Evolutionary conservation across 2,329 filamentous ascomycete species (phyloP), one percentile per base, ranked within the genome.

Genomic region (Phaeosphaeriaceae sp.): DNA sequence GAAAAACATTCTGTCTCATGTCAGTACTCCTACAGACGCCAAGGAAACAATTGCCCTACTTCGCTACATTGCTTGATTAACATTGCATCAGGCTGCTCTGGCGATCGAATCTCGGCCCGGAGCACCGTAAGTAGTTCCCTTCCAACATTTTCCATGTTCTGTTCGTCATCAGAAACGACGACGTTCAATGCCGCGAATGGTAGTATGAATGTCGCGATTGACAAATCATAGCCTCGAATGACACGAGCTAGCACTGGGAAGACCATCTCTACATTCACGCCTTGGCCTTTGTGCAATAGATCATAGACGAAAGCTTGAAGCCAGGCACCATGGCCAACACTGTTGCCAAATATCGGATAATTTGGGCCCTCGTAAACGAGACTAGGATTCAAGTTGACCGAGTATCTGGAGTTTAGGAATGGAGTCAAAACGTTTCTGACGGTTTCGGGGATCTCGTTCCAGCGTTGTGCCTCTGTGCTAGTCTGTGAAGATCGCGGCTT

Each of bases 111-210:
- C 32, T 81, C 80, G 56, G 90, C 81, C 42, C 85, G 76, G n/a
- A 99, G 76, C 26, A 99, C 86, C 3, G 78, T 81, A 48, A 88
- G 79, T 20, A 99, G 75, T 73, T 99, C 95, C 9, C 77, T 74
- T n/a, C 85, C 78, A 28, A 97, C 81, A 46, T 87, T 81, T 17
- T 81, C 71, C 40, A 84, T 83, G 57, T 92, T 84, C 46, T 81
- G 63, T 20, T 87, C 80, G 1, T 82, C 83, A 17, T 90, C 85
- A 18, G 88, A 89, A 9, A 96, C 80, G 16, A 97, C 83, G 23
- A 93, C 83, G 66, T 97, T 95, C 28, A 97, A 74, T 3, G 90
- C 87, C 13, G 92, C 81, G 68, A 94, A 97, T 0, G 94, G 95
- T 13, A 99, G 80, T 26, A 99, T 78, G 62, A 97, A 97, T 35